Evolutionary conservation across 2,329 filamentous ascomycete genomes (phyloP).

Genomic region (Chalaropsis ovoidea): DNA sequence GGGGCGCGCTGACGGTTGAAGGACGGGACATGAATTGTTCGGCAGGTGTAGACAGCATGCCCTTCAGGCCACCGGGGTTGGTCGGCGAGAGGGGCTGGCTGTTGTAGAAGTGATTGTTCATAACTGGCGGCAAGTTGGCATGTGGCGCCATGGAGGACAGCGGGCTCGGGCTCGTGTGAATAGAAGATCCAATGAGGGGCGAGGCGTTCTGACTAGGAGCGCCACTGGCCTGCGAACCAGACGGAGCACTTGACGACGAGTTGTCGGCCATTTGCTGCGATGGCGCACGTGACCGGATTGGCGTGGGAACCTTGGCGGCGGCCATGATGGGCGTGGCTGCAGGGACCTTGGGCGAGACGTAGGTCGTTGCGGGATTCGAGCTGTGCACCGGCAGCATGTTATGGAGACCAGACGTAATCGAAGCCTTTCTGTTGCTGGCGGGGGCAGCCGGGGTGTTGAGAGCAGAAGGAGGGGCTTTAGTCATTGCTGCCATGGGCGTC

Average conservation of each 20-base stretch:
- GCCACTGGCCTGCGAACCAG: slow-evolving; percentile 49
- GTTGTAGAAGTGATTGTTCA: slow-evolving; percentile 26
- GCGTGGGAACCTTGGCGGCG: slow-evolving; percentile 66
- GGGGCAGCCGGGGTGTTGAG: slow-evolving; percentile 1
- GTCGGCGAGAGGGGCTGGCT: slow-evolving; percentile 54
- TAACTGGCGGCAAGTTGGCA: background rate
- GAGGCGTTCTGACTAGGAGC: slow-evolving; percentile 48
- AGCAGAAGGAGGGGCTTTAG: slow-evolving; percentile 30
- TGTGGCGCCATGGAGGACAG: slow-evolving; percentile 36
- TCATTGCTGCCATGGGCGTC: slow-evolving; percentile 32
- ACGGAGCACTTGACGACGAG: slow-evolving; percentile 58
- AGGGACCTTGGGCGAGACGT: slow-evolving; percentile 69
- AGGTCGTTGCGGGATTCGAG: slow-evolving; percentile 44
- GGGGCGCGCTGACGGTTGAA: slow-evolving; percentile 9
- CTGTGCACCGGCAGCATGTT: slow-evolving; percentile 49
- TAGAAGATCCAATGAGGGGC: slow-evolving; percentile 51
- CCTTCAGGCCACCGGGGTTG: slow-evolving; percentile 44
- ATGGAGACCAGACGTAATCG: slow-evolving; percentile 33
- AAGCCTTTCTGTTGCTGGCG: slow-evolving; percentile 10
- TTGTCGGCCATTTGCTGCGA: slow-evolving; percentile 65
- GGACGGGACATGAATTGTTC: slow-evolving; percentile 31
- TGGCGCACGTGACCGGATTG: slow-evolving; percentile 62
- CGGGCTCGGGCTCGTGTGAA: slow-evolving; percentile 55
- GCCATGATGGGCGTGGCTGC: slow-evolving; percentile 67
- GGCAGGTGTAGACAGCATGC: slow-evolving; percentile 40